Conservation (phyloP, 192 early-diverging fungal genomes). For the Piromyces finnis region DNA sequence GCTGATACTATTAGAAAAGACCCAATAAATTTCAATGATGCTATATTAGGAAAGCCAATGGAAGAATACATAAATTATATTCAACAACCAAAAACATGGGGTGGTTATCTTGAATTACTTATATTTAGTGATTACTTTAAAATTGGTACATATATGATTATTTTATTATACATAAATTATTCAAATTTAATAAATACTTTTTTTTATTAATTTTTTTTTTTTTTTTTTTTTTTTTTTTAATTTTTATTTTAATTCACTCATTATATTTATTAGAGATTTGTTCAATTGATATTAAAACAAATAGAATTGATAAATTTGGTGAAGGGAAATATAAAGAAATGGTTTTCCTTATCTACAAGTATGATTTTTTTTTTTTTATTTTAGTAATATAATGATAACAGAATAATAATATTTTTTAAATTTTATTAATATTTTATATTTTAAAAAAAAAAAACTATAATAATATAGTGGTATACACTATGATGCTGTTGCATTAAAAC, state of each 20-base stretch:
- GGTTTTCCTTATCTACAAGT: conserved; percentile 1
- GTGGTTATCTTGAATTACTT: conserved; percentile 27
- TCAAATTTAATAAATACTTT: too few relatives aligned
- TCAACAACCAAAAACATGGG: conserved; percentile 41
- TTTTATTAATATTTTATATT: too few relatives aligned
- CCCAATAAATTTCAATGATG: conserved; percentile 34
- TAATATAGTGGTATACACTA: conserved; percentile 54
- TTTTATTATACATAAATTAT: too few relatives aligned
- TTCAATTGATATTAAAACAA: conserved; percentile 52
- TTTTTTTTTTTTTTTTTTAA: neutral
- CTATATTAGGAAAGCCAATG: conserved; percentile 31
- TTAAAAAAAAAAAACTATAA: too few relatives aligned
- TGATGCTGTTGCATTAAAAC: conserved; percentile 54
- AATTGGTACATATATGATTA: neutral
- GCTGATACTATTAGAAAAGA: conserved; percentile 17
- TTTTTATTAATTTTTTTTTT: neutral
- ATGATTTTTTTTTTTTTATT: neutral
- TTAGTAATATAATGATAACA: too few relatives aligned
- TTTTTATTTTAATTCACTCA: neutral
- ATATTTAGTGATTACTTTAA: conserved; percentile 50
- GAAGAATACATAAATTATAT: conserved; percentile 54
- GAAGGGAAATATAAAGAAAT: conserved; percentile 6
- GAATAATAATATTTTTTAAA: too few relatives aligned
- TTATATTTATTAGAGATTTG: conserved; percentile 33
- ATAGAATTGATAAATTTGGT: conserved; percentile 57